Conservation (phyloP, 1,284 basidiomycete species). For the Puccinia novopanici region DNA sequence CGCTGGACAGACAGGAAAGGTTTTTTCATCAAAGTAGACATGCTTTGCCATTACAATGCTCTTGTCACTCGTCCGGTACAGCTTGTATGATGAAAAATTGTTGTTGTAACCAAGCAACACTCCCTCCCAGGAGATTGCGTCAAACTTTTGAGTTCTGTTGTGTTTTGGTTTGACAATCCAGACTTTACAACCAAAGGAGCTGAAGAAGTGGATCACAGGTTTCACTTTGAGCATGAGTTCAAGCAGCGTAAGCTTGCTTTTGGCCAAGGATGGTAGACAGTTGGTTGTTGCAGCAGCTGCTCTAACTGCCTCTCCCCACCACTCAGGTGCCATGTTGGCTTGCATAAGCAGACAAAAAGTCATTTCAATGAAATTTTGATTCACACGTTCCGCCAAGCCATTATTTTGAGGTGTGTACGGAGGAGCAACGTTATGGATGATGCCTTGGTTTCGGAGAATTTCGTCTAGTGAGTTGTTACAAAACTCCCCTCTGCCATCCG, state of each 20-base stretch:
- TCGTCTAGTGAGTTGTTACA: not conserved
- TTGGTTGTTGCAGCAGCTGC: not conserved
- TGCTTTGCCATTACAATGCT: not conserved
- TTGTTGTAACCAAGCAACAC: not conserved
- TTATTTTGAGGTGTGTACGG: constrained; percentile 24
- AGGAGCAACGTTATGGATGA: not conserved
- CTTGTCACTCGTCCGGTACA: not conserved
- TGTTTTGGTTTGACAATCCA: too few relatives aligned
- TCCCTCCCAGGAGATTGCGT: not conserved
- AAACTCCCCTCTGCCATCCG: not conserved
- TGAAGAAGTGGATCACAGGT: too few relatives aligned
- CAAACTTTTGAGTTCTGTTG: not conserved
- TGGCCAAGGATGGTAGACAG: not conserved
- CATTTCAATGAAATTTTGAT: constrained; percentile 5
- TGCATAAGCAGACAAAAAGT: not conserved
- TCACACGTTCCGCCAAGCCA: constrained; percentile 1
- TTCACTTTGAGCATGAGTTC: too few relatives aligned
- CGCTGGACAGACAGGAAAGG: not conserved
- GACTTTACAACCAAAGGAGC: not conserved
- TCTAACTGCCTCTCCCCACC: not conserved
- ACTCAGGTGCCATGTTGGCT: too few relatives aligned
- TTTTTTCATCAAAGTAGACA: constrained; percentile 1
- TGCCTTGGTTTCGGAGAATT: not conserved
- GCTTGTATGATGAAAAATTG: not conserved
- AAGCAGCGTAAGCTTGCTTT: not conserved